Base-by-base conservation (phyloP, 164 flowering plant genomes). In the Aristolochia contorta region DNA sequence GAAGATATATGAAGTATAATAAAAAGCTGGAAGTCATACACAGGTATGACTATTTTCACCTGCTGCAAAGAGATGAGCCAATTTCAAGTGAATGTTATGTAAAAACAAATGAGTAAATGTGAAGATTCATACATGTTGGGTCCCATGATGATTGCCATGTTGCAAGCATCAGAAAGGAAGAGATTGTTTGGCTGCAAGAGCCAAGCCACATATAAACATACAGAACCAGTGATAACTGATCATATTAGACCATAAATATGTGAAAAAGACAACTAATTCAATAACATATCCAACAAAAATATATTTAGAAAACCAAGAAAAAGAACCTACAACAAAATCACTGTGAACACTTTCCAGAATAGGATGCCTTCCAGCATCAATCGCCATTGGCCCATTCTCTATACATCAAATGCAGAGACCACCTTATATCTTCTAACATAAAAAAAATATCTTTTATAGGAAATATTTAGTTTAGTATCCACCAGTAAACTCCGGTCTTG, bases 361-460 rank as follows among this genome's bases (percentile, higher is more conserved):
- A 61, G 99, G 97, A 74, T 94, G 97, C 59, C 93, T 80, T 72
- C 97, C 99, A 69, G 82, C 80, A 77, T 94, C 97, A 60, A 94
- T 87, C 68, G 96, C 99, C 74, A 87, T 70, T 20, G 99, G 99
- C 45, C 99, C 99, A 74, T 79, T 71, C 52, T 82, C 97, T 94
- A 64, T 61, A 57, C 59, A 71, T 16, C 48, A 62, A 27, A 53
- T 20, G 4, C 50, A 9, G 0, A 46, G 25, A 52, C 62, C 25
- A 58, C 60, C 25, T 65, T 59, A 66, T 20, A 47, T 69, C 30
- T 54, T 50, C 3, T 14, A 3, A 32, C 1, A 10, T 27, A 33
- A 37, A 37, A 10, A 37, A n/a, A n/a, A n/a, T n/a, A 37, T 37
- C 12, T 3, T 7, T 37, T 8, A 37, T 37, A 10, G 43, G 43